phyloP scores from a whole-genome alignment of 1,284 basidiomycete genomes.

The Golubevia pallescens region DNA sequence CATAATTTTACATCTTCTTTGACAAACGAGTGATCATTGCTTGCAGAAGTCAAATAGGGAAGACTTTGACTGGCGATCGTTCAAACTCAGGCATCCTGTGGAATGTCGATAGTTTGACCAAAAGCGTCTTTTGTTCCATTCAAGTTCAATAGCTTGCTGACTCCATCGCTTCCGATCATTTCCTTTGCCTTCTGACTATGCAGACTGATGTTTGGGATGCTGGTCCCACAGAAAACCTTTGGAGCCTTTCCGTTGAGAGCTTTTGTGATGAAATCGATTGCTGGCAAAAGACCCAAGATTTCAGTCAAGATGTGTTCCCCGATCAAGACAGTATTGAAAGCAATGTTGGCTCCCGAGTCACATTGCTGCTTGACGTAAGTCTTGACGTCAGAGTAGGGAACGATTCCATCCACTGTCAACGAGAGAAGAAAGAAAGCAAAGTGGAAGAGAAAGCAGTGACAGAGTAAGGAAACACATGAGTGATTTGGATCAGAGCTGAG shows the following conservation, averaged over 20 bases:
- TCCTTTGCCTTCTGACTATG: no score
- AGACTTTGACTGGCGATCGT: no score
- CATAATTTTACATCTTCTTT: no score
- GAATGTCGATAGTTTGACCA: no score
- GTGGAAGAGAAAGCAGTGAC: background rate
- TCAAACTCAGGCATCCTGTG: no score
- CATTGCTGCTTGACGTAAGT: conserved; percentile 49
- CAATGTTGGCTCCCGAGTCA: conserved; percentile 39
- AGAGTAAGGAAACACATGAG: no score
- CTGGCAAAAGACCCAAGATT: conserved; percentile 22
- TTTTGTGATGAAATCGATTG: conserved; percentile 22
- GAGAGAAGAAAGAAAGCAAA: background rate
- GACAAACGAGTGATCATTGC: no score
- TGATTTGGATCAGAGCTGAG: no score
- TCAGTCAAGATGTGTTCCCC: conserved; percentile 16
- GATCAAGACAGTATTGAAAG: conserved; percentile 21
- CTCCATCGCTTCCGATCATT: no score
- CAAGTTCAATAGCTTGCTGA: no score
- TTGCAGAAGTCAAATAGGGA: no score
- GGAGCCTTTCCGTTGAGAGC: conserved; percentile 22
- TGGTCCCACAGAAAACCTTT: conserved; percentile 24
- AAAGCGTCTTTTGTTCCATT: no score
- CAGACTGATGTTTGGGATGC: background rate
- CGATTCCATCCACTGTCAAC: conserved; percentile 36
- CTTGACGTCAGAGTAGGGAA: conserved; percentile 29